Conservation (phyloP, 177 flowering plant species). For the Vitis hybrid region DNA sequence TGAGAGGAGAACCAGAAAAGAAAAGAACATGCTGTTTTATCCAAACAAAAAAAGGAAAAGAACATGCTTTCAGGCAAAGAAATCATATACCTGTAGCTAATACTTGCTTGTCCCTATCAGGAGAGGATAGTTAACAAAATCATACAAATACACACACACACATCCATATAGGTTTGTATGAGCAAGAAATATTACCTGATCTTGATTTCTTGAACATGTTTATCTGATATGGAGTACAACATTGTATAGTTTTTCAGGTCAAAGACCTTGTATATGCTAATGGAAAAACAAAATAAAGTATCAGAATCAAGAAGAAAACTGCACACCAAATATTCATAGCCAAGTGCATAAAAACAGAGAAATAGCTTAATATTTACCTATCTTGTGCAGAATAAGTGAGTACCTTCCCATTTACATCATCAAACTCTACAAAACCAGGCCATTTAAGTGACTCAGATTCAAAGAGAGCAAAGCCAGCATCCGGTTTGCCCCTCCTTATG, state of each 20-base stretch:
- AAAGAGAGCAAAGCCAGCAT: slow-evolving; percentile 95
- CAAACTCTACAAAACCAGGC: slow-evolving; percentile 99
- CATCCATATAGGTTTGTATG: not conserved
- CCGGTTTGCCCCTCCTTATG: slow-evolving; percentile 86
- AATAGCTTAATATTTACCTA: slow-evolving; percentile 43
- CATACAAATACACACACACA: too few relatives aligned
- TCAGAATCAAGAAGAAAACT: slow-evolving; percentile 1
- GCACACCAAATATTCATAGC: slow-evolving; percentile 1
- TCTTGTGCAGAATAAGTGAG: slow-evolving; percentile 98
- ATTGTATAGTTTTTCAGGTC: slow-evolving; percentile 83
- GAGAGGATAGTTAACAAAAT: too few relatives aligned
- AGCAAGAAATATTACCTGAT: slow-evolving; percentile 55
- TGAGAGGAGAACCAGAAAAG: too few relatives aligned
- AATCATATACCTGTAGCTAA: too few relatives aligned
- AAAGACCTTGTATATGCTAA: slow-evolving; percentile 87
- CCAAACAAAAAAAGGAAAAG: too few relatives aligned
- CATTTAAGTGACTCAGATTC: slow-evolving; percentile 94
- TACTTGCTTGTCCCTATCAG: too few relatives aligned
- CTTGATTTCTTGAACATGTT: slow-evolving; percentile 83
- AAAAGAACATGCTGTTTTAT: too few relatives aligned
- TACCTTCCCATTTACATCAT: slow-evolving; percentile 99
- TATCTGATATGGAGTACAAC: slow-evolving; percentile 86
- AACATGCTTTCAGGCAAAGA: too few relatives aligned
- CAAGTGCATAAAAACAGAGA: not conserved
- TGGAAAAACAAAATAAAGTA: not conserved